Base-by-base conservation (phyloP, 768 basidiomycete genomes). In the Tylopilus sp. region DNA sequence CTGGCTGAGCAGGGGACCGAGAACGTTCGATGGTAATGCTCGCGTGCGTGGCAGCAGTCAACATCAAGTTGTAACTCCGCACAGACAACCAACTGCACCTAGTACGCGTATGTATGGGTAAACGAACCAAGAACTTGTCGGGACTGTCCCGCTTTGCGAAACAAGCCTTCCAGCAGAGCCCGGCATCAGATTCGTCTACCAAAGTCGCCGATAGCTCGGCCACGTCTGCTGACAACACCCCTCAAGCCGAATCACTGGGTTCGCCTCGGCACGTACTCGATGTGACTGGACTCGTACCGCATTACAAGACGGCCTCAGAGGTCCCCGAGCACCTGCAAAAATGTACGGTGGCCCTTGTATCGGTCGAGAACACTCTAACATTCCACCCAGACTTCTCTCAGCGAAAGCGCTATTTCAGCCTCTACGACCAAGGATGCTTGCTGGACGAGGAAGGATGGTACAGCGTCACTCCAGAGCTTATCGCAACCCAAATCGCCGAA, bases 391-490 rank as follows among this genome's bases (percentile, higher is more conserved):
- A 98, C 68, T 98, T 89, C 64, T 79, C 79, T 6, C 96, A 98
- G 68, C 78, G 96, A 29, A 78, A 82, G 49, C 83, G 92, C 1
- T 85, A 83, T 58, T 93, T 98, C 67, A 88, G 88, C 1, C 72
- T 83, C 28, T 94, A 92, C 60, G 80, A 85, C 24, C 70, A 83
- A 17, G 93, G 94, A 1, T 92, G 93, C 65, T 76, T 97, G 3
- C 74, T 98, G 12, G 97, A 98, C 58, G 84, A 89, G 59, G 92
- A 96, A 67, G 96, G 96, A n/a, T 98, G 95, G 96, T 98, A 89
- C 71, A 93, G 89, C 56, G 87, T 98, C 53, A 99, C 97, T 0
- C 96, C 97, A 0, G 94, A 98, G 63, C 78, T 78, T 34, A 84
- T 99, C n/a, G 97, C 95, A 9, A 71, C 82, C 54, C 94, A 92